These are phyloP conservation scores for Pseudoneurospora amorphoporcata DNA, from an alignment of 495 filamentous ascomycete genomes.

Conservation along the genomic window DNA sequence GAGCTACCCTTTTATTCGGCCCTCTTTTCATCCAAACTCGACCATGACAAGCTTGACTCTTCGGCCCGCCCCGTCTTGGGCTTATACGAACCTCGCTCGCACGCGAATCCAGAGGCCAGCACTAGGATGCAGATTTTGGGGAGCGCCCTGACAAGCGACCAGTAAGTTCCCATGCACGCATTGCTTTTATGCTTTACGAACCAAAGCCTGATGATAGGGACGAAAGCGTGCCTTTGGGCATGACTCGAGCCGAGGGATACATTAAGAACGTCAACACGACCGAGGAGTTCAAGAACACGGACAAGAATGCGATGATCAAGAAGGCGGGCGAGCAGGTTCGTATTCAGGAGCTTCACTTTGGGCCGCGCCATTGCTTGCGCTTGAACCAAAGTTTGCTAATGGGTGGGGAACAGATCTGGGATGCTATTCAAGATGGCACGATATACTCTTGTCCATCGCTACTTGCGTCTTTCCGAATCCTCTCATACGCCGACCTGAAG, in stretches of 20 bases:
- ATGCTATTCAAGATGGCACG: conserved; percentile 89
- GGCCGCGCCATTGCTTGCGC: background rate
- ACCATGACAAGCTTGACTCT: conserved; percentile 92
- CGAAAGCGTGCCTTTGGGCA: conserved; percentile 56
- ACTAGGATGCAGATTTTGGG: conserved; percentile 82
- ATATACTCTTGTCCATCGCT: conserved; percentile 91
- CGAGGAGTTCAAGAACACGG: conserved; percentile 74
- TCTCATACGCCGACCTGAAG: conserved; percentile 95
- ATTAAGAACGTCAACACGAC: conserved; percentile 96
- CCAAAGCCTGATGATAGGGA: background rate
- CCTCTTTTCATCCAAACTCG: conserved; percentile 81
- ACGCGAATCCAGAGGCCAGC: conserved; percentile 56
- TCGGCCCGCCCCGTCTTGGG: conserved; percentile 81
- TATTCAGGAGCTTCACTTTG: background rate
- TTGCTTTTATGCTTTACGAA: conserved; percentile 3
- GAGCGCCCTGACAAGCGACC: conserved; percentile 68
- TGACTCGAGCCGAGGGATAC: conserved; percentile 78
- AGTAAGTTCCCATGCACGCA: conserved; percentile 44
- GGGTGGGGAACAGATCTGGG: conserved; percentile 64
- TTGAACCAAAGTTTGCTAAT: conserved; percentile 7
- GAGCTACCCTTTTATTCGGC: conserved; percentile 90
- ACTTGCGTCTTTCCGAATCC: conserved; percentile 72
- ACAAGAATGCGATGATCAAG: conserved; percentile 62
- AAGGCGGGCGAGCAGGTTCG: conserved; percentile 66
- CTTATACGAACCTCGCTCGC: conserved; percentile 71